Conservation (phyloP, 257 asterid genomes). For the Datura wrightii region DNA sequence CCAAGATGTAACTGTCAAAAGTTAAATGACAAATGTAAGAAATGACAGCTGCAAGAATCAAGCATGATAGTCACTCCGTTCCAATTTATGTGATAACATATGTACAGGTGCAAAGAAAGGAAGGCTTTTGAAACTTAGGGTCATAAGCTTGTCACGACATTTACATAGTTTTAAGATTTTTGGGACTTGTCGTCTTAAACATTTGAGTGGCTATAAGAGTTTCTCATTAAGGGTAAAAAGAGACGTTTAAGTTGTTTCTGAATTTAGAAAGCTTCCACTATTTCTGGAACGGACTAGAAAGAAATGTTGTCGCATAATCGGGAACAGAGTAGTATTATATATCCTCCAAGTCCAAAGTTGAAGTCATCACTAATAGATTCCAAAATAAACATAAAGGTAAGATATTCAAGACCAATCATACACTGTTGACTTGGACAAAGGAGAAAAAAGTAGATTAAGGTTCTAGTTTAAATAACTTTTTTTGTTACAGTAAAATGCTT, state of each 20-base stretch:
- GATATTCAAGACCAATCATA: neutral
- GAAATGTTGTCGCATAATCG: neutral
- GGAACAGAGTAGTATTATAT: neutral
- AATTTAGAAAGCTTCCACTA: neutral
- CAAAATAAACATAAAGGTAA: neutral
- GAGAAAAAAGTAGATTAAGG: neutral
- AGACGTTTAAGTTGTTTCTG: neutral
- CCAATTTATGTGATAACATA: neutral
- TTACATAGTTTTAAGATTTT: neutral
- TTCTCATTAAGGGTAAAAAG: neutral
- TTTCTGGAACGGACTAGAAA: neutral
- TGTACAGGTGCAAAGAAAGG: neutral
- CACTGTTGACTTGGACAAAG: neutral
- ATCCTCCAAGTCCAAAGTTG: neutral
- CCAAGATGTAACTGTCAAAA: slow-evolving; percentile 46
- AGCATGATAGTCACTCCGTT: neutral
- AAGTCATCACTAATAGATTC: neutral
- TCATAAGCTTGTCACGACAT: neutral
- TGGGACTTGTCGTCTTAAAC: neutral
- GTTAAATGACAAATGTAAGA: neutral
- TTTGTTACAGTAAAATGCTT: neutral
- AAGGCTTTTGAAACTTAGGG: neutral
- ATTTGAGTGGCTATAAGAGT: neutral
- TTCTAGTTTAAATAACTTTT: neutral
- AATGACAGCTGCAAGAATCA: neutral